phyloP scores from a whole-genome alignment of 2,329 filamentous ascomycete species.

The Trichophyton mentagrophytes region DNA sequence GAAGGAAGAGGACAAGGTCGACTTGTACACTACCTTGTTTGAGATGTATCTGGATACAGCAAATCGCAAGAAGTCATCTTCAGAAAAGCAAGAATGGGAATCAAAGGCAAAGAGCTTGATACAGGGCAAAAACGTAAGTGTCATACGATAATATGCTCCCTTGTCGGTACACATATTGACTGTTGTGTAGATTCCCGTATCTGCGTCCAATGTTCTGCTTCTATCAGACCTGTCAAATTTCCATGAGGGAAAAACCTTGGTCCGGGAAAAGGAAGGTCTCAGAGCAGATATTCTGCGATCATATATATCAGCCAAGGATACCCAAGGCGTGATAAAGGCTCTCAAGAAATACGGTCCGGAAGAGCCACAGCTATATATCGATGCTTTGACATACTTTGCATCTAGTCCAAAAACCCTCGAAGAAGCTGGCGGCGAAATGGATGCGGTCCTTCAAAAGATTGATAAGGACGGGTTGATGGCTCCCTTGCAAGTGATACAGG shows the following conservation, averaged over 20 bases:
- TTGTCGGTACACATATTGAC: constrained; percentile 9
- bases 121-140: constrained; percentile 54
- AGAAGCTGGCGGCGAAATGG: constrained; percentile 77
- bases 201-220: constrained; percentile 85
- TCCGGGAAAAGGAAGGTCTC: constrained; percentile 85
- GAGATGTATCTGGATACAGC: constrained; percentile 96
- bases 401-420: constrained; percentile 68
- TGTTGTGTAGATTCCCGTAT: constrained; percentile 52
- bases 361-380: constrained; percentile 83
- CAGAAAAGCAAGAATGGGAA: constrained; percentile 69
- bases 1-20: constrained; percentile 62
- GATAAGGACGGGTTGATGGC: constrained; percentile 88
- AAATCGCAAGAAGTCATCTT: constrained; percentile 53
- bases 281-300: constrained; percentile 94
- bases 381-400: constrained; percentile 85
- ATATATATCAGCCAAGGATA: constrained; percentile 86
- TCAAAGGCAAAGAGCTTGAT: constrained; percentile 81
- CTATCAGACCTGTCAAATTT: constrained; percentile 88
- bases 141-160: background rate
- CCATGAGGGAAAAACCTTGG: constrained; percentile 75
- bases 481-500: constrained; percentile 90
- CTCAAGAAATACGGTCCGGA: constrained; percentile 81
- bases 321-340: constrained; percentile 75
- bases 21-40: constrained; percentile 88
- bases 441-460: constrained; percentile 69